These are phyloP conservation scores for Fonsecaea monophora DNA, from an alignment of 2,329 filamentous ascomycete species.

Conservation along the genomic window DNA sequence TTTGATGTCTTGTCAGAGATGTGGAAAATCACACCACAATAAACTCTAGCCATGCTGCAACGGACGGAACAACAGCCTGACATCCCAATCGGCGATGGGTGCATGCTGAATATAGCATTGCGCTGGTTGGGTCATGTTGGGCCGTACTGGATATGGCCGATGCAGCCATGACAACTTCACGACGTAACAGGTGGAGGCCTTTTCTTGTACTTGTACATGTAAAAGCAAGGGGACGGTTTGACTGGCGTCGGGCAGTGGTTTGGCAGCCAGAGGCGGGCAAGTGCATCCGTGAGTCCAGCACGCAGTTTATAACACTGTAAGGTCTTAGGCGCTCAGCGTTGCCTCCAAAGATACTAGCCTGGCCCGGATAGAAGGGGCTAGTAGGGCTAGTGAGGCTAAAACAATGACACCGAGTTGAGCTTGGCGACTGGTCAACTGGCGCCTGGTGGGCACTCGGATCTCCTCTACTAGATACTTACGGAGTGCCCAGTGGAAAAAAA, in stretches of 20 bases:
- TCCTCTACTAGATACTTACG: not conserved
- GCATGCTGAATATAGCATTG: not conserved
- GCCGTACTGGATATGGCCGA: slow-evolving; percentile 9
- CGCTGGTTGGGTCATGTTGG: slow-evolving; percentile 1
- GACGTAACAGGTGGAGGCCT: slow-evolving; percentile 17
- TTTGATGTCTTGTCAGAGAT: not conserved
- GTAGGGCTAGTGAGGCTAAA: not conserved
- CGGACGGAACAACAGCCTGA: no score
- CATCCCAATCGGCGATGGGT: slow-evolving; percentile 11
- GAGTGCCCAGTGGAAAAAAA: no score
- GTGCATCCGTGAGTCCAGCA: slow-evolving; percentile 15
- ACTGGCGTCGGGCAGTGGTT: slow-evolving; percentile 20
- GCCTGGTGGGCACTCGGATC: slow-evolving; percentile 7
- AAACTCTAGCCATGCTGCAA: not conserved
- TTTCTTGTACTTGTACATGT: no score
- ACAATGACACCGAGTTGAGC: slow-evolving; percentile 5
- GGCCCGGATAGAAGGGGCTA: slow-evolving; percentile 8
- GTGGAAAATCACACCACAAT: slow-evolving; percentile 12
- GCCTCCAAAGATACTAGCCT: slow-evolving; percentile 9
- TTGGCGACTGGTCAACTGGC: slow-evolving; percentile 11
- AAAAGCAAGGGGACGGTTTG: slow-evolving; percentile 2
- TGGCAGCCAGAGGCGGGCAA: slow-evolving; percentile 14
- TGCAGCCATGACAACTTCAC: not conserved
- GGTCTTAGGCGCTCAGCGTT: slow-evolving; percentile 24
- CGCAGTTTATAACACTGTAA: slow-evolving; percentile 13